Evolutionary conservation across 2,329 filamentous ascomycete species (phyloP).

Genomic region (Fusarium virguliforme): DNA sequence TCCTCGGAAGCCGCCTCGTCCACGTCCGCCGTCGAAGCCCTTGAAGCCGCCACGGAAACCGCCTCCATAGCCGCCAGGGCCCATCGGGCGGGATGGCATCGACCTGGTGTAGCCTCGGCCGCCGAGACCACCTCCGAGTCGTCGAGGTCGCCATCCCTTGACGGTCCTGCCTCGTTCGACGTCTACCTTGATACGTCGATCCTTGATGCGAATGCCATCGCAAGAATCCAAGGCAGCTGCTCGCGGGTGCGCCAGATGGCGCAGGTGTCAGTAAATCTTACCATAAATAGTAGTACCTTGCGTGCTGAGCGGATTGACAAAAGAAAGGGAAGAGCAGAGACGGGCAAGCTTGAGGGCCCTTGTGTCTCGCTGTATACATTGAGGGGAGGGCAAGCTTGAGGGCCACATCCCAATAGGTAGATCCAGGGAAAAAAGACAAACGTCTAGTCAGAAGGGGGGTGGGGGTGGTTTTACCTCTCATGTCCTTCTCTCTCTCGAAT

Average conservation of each 20-base stretch:
- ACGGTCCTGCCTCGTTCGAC: conserved; percentile 97
- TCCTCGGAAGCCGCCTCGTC: conserved; percentile 64
- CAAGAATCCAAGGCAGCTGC: conserved; percentile 89
- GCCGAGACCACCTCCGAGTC: conserved; percentile 92
- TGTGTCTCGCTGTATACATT: conserved; percentile 64
- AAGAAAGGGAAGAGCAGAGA: conserved; percentile 58
- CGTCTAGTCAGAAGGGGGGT: conserved; percentile 50
- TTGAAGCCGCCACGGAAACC: conserved; percentile 65
- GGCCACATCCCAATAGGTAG: conserved; percentile 58
- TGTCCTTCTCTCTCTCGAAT: conserved; percentile 97
- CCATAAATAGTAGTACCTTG: conserved; percentile 58
- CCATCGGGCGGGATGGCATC: conserved; percentile 78
- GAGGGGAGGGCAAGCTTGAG: conserved; percentile 61
- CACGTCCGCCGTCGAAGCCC: conserved; percentile 63
- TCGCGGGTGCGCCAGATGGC: conserved; percentile 71
- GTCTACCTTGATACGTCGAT: conserved; percentile 92
- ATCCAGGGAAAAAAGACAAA: conserved; percentile 45
- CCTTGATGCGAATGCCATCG: conserved; percentile 94
- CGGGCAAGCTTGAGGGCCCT: conserved; percentile 72
- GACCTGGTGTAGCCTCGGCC: conserved; percentile 94
- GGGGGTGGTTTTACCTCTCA: conserved; percentile 87
- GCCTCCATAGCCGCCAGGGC: conserved; percentile 73
- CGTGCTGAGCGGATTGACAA: conserved; percentile 45
- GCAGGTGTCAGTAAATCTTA: conserved; percentile 80
- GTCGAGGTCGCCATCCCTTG: conserved; percentile 91